Evolutionary conservation across 345 rosid genomes (phyloP).

Genomic region (Reutealis trisperma): DNA sequence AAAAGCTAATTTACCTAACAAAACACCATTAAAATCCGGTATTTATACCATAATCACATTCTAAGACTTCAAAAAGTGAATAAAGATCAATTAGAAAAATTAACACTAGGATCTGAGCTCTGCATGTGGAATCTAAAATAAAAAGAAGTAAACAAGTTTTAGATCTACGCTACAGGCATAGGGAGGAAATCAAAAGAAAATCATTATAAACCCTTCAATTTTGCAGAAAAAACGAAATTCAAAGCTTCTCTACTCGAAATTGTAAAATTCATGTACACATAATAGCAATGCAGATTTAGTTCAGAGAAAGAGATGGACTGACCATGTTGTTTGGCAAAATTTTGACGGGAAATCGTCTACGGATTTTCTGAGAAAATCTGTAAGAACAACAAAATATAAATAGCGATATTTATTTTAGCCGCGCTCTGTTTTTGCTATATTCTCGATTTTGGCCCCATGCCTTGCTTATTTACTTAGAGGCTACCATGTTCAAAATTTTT

Average conservation of each 20-base stretch:
- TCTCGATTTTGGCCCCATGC: background rate
- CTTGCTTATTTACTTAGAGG: background rate
- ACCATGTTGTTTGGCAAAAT: conserved; percentile 22
- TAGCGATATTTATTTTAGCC: background rate
- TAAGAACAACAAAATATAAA: background rate
- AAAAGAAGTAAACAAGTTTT: background rate
- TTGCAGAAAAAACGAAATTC: background rate
- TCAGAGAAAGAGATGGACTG: background rate
- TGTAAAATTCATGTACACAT: background rate
- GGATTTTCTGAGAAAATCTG: background rate
- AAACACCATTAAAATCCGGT: background rate
- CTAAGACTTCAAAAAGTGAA: background rate
- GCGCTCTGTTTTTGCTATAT: background rate
- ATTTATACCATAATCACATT: background rate
- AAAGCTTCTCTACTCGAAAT: background rate
- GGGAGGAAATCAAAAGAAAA: background rate
- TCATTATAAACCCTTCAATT: too few relatives aligned
- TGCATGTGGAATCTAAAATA: background rate
- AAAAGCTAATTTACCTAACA: background rate
- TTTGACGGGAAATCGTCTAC: conserved; percentile 1
- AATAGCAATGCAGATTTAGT: background rate
- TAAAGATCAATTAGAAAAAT: background rate
- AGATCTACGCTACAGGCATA: background rate
- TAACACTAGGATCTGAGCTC: conserved; percentile 1
- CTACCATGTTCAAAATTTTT: too few relatives aligned